phyloP scores from a whole-genome alignment of 2,329 filamentous ascomycete genomes.

The Talaromyces atroroseus region DNA sequence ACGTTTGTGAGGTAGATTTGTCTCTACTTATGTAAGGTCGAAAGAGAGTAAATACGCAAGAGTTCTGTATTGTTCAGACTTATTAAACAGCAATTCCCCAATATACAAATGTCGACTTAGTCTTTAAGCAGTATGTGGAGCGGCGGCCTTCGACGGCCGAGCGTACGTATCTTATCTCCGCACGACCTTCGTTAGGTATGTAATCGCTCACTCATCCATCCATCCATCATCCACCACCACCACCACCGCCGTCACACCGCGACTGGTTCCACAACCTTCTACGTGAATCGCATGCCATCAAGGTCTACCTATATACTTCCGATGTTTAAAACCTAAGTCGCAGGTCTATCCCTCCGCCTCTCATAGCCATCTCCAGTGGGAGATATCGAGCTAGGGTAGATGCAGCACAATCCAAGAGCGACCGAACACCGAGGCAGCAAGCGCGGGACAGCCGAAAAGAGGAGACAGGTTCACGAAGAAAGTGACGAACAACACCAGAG shows the following conservation, averaged over 20 bases:
- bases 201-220: slow-evolving; percentile 8
- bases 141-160: background rate
- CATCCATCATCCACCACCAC: slow-evolving; percentile 2
- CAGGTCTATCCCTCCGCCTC: background rate
- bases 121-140: no score
- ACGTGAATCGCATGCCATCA: background rate
- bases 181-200: no score
- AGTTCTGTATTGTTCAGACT: no score
- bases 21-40: background rate
- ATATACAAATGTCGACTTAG: no score
- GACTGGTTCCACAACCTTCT: background rate
- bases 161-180: slow-evolving; percentile 27
- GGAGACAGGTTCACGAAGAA: slow-evolving; percentile 33
- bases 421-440: slow-evolving; percentile 40
- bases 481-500: slow-evolving; percentile 32
- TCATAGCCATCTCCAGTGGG: slow-evolving; percentile 8
- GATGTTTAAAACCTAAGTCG: slow-evolving; percentile 18
- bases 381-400: slow-evolving; percentile 35
- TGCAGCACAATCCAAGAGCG: slow-evolving; percentile 28
- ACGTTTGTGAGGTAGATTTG: background rate
- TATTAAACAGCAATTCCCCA: no score
- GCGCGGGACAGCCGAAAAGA: slow-evolving; percentile 38
- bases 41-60: background rate
- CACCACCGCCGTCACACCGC: background rate
- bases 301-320: background rate